Conservation (phyloP, 305 asterid genomes). For the Lippia alba region DNA sequence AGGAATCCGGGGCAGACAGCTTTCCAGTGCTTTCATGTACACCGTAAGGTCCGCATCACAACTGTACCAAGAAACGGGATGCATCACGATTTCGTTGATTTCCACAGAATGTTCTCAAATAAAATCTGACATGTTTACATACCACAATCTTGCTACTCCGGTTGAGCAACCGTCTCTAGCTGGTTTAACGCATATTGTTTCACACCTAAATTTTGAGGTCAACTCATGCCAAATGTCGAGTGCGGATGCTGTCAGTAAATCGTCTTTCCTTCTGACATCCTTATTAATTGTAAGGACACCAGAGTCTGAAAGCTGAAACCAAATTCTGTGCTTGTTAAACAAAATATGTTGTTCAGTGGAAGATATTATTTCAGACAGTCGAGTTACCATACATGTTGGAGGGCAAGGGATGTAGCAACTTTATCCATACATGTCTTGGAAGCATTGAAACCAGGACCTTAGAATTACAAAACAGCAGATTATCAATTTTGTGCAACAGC, state of each 20-base stretch:
- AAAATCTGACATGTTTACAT: slow-evolving; percentile 25
- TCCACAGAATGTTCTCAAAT: slow-evolving; percentile 7
- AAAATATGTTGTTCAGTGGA: neutral
- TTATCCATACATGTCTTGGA: slow-evolving; percentile 91
- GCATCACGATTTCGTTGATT: neutral
- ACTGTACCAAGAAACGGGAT: slow-evolving; percentile 47
- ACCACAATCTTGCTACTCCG: slow-evolving; percentile 93
- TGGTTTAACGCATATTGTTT: slow-evolving; percentile 82
- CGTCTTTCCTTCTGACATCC: slow-evolving; percentile 65
- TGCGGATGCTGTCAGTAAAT: slow-evolving; percentile 49
- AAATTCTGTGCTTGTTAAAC: slow-evolving; percentile 29
- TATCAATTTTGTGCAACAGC: slow-evolving; percentile 33
- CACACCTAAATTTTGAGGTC: slow-evolving; percentile 64
- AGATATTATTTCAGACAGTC: no score
- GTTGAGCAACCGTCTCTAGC: slow-evolving; percentile 97
- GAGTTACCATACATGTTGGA: slow-evolving; percentile 69
- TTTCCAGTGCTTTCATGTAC: slow-evolving; percentile 65
- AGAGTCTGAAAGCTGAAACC: slow-evolving; percentile 60
- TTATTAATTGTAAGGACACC: slow-evolving; percentile 86
- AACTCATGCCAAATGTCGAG: slow-evolving; percentile 69
- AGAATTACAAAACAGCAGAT: slow-evolving; percentile 34
- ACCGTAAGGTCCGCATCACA: slow-evolving; percentile 70
- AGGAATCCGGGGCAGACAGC: slow-evolving; percentile 67
- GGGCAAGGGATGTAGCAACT: slow-evolving; percentile 84
- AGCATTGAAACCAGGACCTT: slow-evolving; percentile 82